A percentile compares a stretch with the other conserved stretches of the same genome.
phyloP scores from a whole-genome alignment of 768 basidiomycete species.

The Naematelia aurantialba region DNA sequence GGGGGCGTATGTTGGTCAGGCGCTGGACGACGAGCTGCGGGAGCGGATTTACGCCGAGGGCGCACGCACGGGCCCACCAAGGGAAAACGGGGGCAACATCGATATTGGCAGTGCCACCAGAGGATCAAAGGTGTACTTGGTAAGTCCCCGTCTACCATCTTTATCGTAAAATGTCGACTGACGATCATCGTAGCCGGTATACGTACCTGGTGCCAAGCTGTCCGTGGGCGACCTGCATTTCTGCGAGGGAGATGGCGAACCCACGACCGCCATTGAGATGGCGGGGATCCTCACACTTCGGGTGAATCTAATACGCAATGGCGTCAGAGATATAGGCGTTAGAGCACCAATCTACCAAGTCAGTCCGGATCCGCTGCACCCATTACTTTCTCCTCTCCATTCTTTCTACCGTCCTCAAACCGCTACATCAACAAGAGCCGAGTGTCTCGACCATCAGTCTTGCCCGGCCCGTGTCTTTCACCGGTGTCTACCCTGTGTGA shows the following conservation, averaged over 20 bases:
- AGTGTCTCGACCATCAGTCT: too few relatives aligned
- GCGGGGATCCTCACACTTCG: slow-evolving; percentile 70
- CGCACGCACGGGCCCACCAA: slow-evolving; percentile 68
- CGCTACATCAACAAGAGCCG: too few relatives aligned
- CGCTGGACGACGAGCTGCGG: slow-evolving; percentile 54
- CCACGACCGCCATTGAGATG: slow-evolving; percentile 69
- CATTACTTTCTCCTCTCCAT: too few relatives aligned
- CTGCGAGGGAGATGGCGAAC: slow-evolving; percentile 65
- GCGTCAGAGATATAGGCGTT: slow-evolving; percentile 68
- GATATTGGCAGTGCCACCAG: slow-evolving; percentile 66
- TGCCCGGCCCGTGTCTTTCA: too few relatives aligned
- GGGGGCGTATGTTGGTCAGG: slow-evolving; percentile 69
- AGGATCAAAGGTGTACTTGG: slow-evolving; percentile 29
- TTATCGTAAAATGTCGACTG: background rate
- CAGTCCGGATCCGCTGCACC: too few relatives aligned
- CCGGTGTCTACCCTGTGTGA: too few relatives aligned
- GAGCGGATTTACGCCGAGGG: slow-evolving; percentile 64
- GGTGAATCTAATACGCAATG: slow-evolving; percentile 69
- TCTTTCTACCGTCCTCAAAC: too few relatives aligned
- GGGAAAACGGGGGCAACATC: slow-evolving; percentile 68
- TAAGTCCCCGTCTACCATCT: slow-evolving; percentile 6
- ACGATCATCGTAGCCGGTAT: slow-evolving; percentile 72
- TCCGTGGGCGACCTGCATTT: slow-evolving; percentile 77
- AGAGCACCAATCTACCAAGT: slow-evolving; percentile 74
- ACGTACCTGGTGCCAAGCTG: slow-evolving; percentile 68